Evolutionary conservation across 1,284 basidiomycete species (phyloP).

Genomic region (Neonothopanus nambi): DNA sequence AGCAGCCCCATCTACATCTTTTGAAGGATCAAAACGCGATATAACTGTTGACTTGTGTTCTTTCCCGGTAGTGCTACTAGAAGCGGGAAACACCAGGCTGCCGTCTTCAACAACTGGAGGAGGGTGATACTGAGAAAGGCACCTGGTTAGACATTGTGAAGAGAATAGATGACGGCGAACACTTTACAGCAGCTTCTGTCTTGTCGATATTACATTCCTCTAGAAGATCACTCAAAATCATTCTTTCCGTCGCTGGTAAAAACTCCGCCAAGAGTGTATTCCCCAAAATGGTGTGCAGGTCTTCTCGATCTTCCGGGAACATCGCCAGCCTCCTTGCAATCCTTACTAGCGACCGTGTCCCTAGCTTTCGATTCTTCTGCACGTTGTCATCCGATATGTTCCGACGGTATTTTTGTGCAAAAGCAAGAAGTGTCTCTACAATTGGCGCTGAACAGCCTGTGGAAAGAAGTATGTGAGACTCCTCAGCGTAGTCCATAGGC

Average conservation of each 20-base stretch:
- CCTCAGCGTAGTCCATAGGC: slow-evolving; percentile 57
- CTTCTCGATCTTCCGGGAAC: slow-evolving; percentile 40
- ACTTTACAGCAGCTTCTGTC: slow-evolving; percentile 41
- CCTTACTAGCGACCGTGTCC: slow-evolving; percentile 58
- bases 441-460: slow-evolving; percentile 40
- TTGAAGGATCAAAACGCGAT: slow-evolving; percentile 45
- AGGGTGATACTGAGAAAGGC: slow-evolving; percentile 45
- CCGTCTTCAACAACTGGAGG: slow-evolving; percentile 40
- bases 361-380: slow-evolving; percentile 61
- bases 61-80: slow-evolving; percentile 31
- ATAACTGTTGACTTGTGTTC: slow-evolving; percentile 39
- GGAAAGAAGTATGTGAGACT: slow-evolving; percentile 40
- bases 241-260: slow-evolving; percentile 55
- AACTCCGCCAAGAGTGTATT: slow-evolving; percentile 60
- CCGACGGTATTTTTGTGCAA: slow-evolving; percentile 57
- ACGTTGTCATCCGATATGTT: slow-evolving; percentile 54
- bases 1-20: slow-evolving; percentile 52
- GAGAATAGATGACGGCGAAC: slow-evolving; percentile 5
- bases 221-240: slow-evolving; percentile 53
- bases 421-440: slow-evolving; percentile 40
- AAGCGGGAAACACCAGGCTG: slow-evolving; percentile 48
- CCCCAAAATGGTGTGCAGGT: slow-evolving; percentile 47
- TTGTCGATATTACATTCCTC: slow-evolving; percentile 50
- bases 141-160: not conserved
- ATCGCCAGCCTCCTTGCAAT: slow-evolving; percentile 50